Percentiles rank a stretch among this genome's conserved stretches.
Evolutionary conservation across 495 filamentous ascomycete species (phyloP).

Genomic region (Cercophora sp.): DNA sequence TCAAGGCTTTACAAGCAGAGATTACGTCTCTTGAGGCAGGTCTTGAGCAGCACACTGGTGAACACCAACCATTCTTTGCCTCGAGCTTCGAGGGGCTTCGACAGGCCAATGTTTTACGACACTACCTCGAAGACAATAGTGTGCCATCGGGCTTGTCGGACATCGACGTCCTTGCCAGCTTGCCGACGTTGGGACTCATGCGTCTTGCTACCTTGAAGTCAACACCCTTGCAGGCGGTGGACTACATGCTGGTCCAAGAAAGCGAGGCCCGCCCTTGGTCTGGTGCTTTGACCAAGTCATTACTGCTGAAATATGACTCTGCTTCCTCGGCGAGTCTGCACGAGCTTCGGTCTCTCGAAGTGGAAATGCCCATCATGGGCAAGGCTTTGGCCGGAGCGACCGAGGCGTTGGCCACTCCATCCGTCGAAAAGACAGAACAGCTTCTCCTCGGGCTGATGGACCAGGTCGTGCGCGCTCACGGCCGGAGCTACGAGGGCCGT

Average conservation of each 20-base stretch:
- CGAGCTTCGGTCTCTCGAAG: constrained; percentile 60
- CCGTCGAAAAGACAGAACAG: constrained; percentile 43
- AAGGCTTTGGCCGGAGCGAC: constrained; percentile 47
- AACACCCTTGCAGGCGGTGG: constrained; percentile 40
- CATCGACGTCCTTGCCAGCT: constrained; percentile 42
- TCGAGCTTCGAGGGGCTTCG: constrained; percentile 63
- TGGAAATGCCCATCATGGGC: constrained; percentile 60
- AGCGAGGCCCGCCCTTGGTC: constrained; percentile 43
- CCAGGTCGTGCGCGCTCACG: constrained; percentile 44
- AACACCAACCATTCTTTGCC: constrained; percentile 52
- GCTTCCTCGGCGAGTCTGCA: constrained; percentile 53
- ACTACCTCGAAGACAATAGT: constrained; percentile 18
- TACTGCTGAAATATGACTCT: constrained; percentile 54
- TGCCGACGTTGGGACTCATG: constrained; percentile 43
- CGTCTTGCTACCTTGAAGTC: constrained; percentile 34
- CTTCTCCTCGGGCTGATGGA: constrained; percentile 46
- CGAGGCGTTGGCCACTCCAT: constrained; percentile 44
- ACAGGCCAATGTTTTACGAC: constrained; percentile 53
- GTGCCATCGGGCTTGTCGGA: constrained; percentile 24
- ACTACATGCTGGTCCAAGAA: constrained; percentile 38
- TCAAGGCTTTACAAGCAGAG: constrained; percentile 52
- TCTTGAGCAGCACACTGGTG: constrained; percentile 36
- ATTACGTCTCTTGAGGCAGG: constrained; percentile 51
- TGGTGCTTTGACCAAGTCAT: constrained; percentile 49
- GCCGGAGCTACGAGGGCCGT: constrained; percentile 13